Conservation (phyloP, 495 filamentous ascomycete genomes). For the Penicillium salamii region DNA sequence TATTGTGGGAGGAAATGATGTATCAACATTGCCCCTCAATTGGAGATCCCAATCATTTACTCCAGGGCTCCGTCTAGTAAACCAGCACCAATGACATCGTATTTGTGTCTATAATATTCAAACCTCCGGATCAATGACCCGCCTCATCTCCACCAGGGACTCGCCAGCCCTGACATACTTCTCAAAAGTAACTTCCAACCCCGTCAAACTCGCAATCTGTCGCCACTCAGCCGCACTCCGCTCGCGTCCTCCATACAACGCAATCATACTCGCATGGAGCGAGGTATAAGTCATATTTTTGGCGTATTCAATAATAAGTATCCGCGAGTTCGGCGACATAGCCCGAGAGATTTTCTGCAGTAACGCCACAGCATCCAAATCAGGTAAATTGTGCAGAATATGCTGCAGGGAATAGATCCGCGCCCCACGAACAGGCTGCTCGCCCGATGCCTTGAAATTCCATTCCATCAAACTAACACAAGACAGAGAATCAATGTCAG, state of each 20-base stretch:
- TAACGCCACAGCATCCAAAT: constrained; percentile 35
- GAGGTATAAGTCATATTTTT: constrained; percentile 32
- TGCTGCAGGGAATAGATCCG: constrained; percentile 42
- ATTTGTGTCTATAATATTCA: too few relatives aligned
- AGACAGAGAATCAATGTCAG: constrained; percentile 24
- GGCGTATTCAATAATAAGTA: constrained; percentile 44
- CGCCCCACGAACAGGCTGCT: constrained; percentile 37
- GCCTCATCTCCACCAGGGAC: constrained; percentile 39
- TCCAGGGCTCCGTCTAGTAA: not conserved
- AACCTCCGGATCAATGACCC: too few relatives aligned
- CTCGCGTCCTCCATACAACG: constrained; percentile 33
- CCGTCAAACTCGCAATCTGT: constrained; percentile 28
- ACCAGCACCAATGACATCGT: too few relatives aligned
- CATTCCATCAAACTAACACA: constrained; percentile 31
- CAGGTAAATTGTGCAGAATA: constrained; percentile 44
- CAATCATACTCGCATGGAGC: constrained; percentile 39
- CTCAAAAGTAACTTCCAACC: constrained; percentile 35
- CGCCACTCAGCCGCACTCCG: constrained; percentile 33
- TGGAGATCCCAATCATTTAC: not conserved
- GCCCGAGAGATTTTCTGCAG: constrained; percentile 40
- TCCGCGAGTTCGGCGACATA: constrained; percentile 43
- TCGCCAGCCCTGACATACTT: constrained; percentile 31
- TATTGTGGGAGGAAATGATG: not conserved
- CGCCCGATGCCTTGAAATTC: constrained; percentile 32
- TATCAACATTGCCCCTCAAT: not conserved